These are phyloP conservation scores for Suillus subaureus DNA, from an alignment of 768 basidiomycete genomes.

Conservation along the genomic window DNA sequence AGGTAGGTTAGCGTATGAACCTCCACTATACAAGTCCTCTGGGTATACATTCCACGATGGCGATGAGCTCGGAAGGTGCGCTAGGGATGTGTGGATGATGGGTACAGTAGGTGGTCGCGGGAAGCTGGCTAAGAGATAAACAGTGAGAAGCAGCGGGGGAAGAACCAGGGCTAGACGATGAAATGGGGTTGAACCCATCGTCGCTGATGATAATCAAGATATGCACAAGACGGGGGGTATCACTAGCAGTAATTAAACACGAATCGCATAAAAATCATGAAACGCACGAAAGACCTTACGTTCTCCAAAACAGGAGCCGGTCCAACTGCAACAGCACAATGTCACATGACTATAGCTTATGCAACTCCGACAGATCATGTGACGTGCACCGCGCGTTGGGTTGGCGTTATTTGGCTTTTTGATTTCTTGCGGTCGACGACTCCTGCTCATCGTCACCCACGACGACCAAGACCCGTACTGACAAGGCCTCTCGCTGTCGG, in stretches of 20 bases:
- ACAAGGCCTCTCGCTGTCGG: constrained; percentile 8
- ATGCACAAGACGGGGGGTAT: constrained; percentile 8
- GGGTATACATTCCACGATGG: constrained; percentile 75
- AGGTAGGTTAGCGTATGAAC: constrained; percentile 66
- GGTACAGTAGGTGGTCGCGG: constrained; percentile 58
- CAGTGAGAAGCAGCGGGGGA: constrained; percentile 58
- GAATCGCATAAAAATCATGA: neutral
- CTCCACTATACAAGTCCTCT: constrained; percentile 62
- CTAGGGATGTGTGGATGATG: constrained; percentile 57
- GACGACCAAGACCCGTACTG: constrained; percentile 9
- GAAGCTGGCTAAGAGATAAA: constrained; percentile 67
- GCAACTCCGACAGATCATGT: constrained; percentile 31
- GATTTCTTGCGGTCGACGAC: constrained; percentile 25
- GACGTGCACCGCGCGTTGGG: constrained; percentile 36
- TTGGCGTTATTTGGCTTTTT: constrained; percentile 40
- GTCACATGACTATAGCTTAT: constrained; percentile 28
- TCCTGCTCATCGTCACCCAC: constrained; percentile 15
- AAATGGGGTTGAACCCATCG: constrained; percentile 17
- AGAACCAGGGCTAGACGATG: constrained; percentile 44
- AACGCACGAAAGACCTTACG: neutral
- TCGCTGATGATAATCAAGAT: constrained; percentile 3
- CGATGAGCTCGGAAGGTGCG: constrained; percentile 54
- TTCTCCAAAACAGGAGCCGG: neutral
- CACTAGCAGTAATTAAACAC: neutral
- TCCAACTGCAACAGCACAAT: neutral